Evolutionary conservation across 2,329 filamentous ascomycete species (phyloP).

Genomic region (Colletotrichum sp.): DNA sequence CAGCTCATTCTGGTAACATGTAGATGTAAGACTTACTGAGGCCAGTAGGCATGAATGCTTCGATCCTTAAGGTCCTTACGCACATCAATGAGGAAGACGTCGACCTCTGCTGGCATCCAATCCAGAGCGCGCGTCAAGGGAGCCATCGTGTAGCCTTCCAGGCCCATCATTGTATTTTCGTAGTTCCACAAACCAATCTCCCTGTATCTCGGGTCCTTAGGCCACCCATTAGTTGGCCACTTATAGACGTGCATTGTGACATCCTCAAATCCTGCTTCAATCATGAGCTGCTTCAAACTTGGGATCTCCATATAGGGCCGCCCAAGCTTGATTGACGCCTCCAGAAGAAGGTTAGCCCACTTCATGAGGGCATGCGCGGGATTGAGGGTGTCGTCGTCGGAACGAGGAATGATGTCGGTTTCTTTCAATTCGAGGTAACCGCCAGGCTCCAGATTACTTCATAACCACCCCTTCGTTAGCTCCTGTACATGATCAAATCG

Average conservation of each 20-base stretch:
- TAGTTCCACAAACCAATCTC: constrained; percentile 36
- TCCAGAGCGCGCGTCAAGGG: constrained; percentile 36
- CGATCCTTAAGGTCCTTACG: background rate
- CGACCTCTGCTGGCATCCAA: constrained; percentile 36
- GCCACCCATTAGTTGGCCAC: constrained; percentile 41
- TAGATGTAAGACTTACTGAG: accelerated
- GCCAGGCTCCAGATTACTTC: constrained; percentile 39
- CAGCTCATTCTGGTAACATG: accelerated
- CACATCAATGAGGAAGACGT: constrained; percentile 22
- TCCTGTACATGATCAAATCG: too few relatives aligned
- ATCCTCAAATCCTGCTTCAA: constrained; percentile 33
- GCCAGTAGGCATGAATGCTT: background rate
- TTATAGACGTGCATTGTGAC: constrained; percentile 31
- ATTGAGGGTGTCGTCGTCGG: constrained; percentile 22
- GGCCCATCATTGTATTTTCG: constrained; percentile 35
- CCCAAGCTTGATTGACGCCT: constrained; percentile 23
- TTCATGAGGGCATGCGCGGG: constrained; percentile 32
- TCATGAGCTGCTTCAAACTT: background rate
- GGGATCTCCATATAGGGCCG: background rate
- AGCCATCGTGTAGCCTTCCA: constrained; percentile 38
- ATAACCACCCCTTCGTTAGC: background rate
- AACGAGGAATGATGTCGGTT: background rate
- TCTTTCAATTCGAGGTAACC: constrained; percentile 43
- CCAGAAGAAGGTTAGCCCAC: constrained; percentile 37
- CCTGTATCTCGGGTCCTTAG: constrained; percentile 34